Percentiles rank a stretch among this genome's conserved stretches.
Evolutionary conservation across 1,284 basidiomycete genomes (phyloP).

Genomic region (Heimioporus retisporus): DNA sequence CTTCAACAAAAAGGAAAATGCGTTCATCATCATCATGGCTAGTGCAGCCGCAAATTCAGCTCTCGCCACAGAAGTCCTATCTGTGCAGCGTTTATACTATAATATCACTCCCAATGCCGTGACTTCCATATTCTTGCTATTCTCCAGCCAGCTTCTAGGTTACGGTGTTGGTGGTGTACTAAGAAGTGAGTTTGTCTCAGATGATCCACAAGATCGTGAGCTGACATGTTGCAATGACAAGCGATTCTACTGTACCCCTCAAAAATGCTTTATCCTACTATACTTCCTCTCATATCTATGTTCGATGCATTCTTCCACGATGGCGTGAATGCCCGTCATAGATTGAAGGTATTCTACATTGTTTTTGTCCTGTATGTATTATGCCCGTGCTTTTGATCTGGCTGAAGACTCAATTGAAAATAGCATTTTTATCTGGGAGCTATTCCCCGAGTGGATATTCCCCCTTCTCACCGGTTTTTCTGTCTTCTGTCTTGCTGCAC

Average conservation of each 20-base stretch:
- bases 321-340: constrained; percentile 54
- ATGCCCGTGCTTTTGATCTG: constrained; percentile 47
- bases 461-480: constrained; percentile 60
- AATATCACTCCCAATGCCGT: constrained; percentile 63
- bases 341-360: constrained; percentile 60
- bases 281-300: constrained; percentile 54
- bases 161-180: constrained; percentile 73
- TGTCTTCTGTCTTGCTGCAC: constrained; percentile 70
- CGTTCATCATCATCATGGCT: constrained; percentile 74
- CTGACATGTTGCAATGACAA: constrained; percentile 7
- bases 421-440: constrained; percentile 60
- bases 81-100: constrained; percentile 68
- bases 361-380: constrained; percentile 52
- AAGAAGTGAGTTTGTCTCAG: constrained; percentile 46
- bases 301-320: constrained; percentile 67
- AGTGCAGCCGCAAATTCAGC: constrained; percentile 73
- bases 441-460: constrained; percentile 64
- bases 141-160: constrained; percentile 69
- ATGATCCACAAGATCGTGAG: constrained; percentile 22
- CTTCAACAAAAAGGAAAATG: constrained; percentile 64
- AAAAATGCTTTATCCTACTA: constrained; percentile 67
- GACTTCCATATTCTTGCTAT: constrained; percentile 67
- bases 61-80: constrained; percentile 73
- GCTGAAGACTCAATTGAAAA: background rate
- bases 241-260: constrained; percentile 74